Conservation (phyloP, 108 stramenopile species). For the Stephanodiscus triporus region DNA sequence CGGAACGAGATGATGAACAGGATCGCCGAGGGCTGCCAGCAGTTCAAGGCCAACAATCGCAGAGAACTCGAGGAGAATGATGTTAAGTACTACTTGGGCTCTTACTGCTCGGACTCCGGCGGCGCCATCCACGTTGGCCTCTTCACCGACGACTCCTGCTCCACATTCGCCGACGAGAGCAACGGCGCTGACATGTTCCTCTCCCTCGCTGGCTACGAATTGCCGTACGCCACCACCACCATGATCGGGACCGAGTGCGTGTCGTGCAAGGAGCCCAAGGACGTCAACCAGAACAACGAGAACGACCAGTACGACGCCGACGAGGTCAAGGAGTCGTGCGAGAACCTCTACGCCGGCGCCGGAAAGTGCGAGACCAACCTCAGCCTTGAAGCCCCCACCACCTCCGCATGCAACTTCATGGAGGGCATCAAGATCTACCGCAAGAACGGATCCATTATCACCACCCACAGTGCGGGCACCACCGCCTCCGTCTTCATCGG, state of each 20-base stretch:
- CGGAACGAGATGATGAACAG: conserved; percentile 47
- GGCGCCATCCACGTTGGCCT: conserved; percentile 74
- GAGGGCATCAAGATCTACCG: conserved; percentile 77
- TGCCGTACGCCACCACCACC: conserved; percentile 63
- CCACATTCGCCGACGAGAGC: conserved; percentile 56
- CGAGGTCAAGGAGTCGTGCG: conserved; percentile 68
- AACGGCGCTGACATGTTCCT: conserved; percentile 53
- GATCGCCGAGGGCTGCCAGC: conserved; percentile 37
- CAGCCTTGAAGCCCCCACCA: conserved; percentile 44
- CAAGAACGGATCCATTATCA: conserved; percentile 65
- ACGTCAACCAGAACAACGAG: conserved; percentile 36
- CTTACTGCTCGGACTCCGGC: conserved; percentile 84
- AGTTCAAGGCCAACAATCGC: conserved; percentile 40
- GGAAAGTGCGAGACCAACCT: conserved; percentile 82
- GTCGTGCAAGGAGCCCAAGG: conserved; percentile 61
- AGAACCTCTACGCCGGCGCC: conserved; percentile 60
- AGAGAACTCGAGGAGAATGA: conserved; percentile 22
- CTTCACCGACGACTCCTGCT: conserved; percentile 82
- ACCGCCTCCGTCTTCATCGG: conserved; percentile 82
- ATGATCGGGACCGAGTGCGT: conserved; percentile 73
- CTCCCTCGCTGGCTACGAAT: conserved; percentile 45
- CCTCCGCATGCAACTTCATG: conserved; percentile 84
- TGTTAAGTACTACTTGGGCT: conserved; percentile 67
- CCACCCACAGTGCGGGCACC: conserved; percentile 53
- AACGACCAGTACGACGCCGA: conserved; percentile 57